Base-by-base conservation (phyloP, 768 basidiomycete species). In the Podaxis rugospora region DNA sequence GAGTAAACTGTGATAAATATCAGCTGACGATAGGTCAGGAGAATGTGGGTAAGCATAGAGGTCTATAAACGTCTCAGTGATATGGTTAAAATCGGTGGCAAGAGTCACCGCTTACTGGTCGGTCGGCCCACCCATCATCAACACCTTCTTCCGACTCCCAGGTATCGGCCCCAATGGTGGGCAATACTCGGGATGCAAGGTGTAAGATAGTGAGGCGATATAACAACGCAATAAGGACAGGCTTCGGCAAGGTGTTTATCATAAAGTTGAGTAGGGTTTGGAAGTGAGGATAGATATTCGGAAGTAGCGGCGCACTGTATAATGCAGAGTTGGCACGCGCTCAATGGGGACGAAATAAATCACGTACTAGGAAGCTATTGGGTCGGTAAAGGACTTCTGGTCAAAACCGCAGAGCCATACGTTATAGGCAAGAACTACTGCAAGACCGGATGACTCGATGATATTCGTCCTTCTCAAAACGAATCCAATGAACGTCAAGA, bases 401-500 rank as follows among this genome's bases (percentile, higher is more conserved):
- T 90, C 89, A 65, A 90, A 88, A 16, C 90, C 90, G 68, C 92
- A 93, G 36, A 94, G 79, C 93, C 93, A 95, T 36, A 95, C 83
- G 64, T 93, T 93, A 72, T 92, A 94, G 5, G 93, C 92, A 44
- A 97, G 83, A 71, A 95, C 93, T 27, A 95, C 78, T 2, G 92
- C 88, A 27, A 98, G 84, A 51, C 91, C 86, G 2, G 90, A 88
- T 2, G 93, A 93, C 72, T 98, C 95, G 58, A 97, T 89, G 52
- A 96, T 90, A 67, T 96, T 96, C 44, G 95, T 96, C 55, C 92
- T 82, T 57, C 93, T 85, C 63, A 95, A 72, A 6, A 85, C 86
- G 72, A 98, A 95, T 5, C 95, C 95, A 64, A 98, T 96, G 66
- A 91, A 80, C 1, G 94, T 94, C 44, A 97, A 80, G 75, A 97